These are phyloP conservation scores for Taphrina populina DNA, from an alignment of 1,139 yeast genomes.

Conservation along the genomic window DNA sequence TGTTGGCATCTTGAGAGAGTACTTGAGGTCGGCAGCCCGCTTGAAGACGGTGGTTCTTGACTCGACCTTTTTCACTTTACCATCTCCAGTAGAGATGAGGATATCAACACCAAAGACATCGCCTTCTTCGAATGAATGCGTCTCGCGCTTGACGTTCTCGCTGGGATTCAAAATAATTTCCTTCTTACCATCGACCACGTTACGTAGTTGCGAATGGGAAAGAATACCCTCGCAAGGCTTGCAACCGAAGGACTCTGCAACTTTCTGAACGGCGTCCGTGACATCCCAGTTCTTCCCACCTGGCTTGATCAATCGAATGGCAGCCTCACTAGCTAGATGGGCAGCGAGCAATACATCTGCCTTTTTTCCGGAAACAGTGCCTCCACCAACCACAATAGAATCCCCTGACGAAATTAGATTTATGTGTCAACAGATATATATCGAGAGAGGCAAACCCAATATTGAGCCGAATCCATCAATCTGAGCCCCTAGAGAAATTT, in stretches of 20 bases:
- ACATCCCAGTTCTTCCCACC: constrained; percentile 77
- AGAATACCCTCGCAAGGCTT: constrained; percentile 65
- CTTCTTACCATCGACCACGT: constrained; percentile 71
- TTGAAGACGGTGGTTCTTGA: constrained; percentile 70
- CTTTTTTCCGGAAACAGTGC: constrained; percentile 54
- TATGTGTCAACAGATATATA: no score
- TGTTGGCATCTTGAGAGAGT: constrained; percentile 69
- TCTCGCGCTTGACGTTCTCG: constrained; percentile 62
- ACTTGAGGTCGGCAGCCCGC: constrained; percentile 59
- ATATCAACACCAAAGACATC: constrained; percentile 79
- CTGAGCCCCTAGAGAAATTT: constrained; percentile 73
- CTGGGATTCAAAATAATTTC: constrained; percentile 75
- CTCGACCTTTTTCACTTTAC: constrained; percentile 61
- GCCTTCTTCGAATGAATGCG: constrained; percentile 67
- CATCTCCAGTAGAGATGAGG: constrained; percentile 66
- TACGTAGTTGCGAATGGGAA: constrained; percentile 67
- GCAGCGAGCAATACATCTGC: constrained; percentile 75
- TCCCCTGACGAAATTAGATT: constrained; percentile 53
- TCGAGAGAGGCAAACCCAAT: constrained; percentile 49
- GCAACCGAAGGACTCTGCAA: constrained; percentile 62
- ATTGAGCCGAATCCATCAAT: constrained; percentile 74
- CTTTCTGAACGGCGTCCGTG: constrained; percentile 64
- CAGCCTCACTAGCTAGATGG: constrained; percentile 77
- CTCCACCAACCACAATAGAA: constrained; percentile 58
- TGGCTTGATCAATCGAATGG: constrained; percentile 65